Evolutionary conservation across 768 basidiomycete species (phyloP).

Genomic region (Pleurotus tuber-regium): DNA sequence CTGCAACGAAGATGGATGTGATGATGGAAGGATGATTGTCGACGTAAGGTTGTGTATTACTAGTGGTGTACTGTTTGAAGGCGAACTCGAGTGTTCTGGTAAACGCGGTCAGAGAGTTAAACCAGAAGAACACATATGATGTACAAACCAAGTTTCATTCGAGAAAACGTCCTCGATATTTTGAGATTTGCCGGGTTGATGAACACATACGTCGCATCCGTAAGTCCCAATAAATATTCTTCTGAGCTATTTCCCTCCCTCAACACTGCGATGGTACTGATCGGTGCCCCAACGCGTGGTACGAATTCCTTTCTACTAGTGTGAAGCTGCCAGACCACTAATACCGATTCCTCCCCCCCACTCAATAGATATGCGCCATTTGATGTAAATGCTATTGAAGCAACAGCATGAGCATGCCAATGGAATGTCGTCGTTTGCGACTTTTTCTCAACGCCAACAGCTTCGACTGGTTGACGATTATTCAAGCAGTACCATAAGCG

Average conservation of each 20-base stretch:
- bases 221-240: slow-evolving; percentile 82
- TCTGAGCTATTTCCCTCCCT: slow-evolving; percentile 59
- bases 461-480: slow-evolving; percentile 47
- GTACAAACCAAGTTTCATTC: slow-evolving; percentile 71
- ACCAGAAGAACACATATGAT: neutral
- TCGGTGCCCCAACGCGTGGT: slow-evolving; percentile 87
- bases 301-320: slow-evolving; percentile 89
- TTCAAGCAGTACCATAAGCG: slow-evolving; percentile 92
- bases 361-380: slow-evolving; percentile 93
- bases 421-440: slow-evolving; percentile 85
- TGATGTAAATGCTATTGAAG: slow-evolving; percentile 79
- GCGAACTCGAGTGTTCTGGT: slow-evolving; percentile 29
- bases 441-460: slow-evolving; percentile 68
- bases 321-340: slow-evolving; percentile 97
- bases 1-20: slow-evolving; percentile 94
- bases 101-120: slow-evolving; percentile 7
- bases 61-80: slow-evolving; percentile 56
- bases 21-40: slow-evolving; percentile 85
- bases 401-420: slow-evolving; percentile 96
- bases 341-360: slow-evolving; percentile 91
- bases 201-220: slow-evolving; percentile 79
- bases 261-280: slow-evolving; percentile 64
- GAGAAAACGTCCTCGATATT: slow-evolving; percentile 68
- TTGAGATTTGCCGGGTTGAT: slow-evolving; percentile 71
- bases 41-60: slow-evolving; percentile 72